A percentile compares a stretch with the other conserved stretches of the same genome.
phyloP scores from a whole-genome alignment of 345 rosid genomes.

The Durio zibethinus region DNA sequence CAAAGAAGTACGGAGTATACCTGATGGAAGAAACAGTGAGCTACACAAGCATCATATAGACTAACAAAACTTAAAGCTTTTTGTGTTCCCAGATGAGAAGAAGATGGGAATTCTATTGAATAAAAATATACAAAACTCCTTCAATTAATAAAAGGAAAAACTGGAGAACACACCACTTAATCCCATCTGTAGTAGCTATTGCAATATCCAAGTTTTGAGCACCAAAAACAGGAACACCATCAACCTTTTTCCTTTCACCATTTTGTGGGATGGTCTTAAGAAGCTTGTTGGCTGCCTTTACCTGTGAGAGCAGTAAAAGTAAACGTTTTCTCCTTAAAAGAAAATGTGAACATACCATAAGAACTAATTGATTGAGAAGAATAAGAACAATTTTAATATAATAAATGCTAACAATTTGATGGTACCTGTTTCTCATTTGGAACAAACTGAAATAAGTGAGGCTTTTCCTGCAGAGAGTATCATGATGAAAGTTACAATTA shows the following conservation, averaged over 20 bases:
- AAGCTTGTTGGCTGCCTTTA: conserved; percentile 87
- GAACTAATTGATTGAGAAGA: background rate
- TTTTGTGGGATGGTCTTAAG: conserved; percentile 56
- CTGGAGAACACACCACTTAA: conserved; percentile 65
- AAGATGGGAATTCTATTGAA: background rate
- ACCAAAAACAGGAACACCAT: conserved; percentile 90
- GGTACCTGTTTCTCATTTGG: conserved; percentile 91
- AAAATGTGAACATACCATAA: background rate
- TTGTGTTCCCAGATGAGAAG: background rate
- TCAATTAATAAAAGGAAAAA: background rate
- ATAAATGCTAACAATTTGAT: background rate
- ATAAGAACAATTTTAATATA: background rate
- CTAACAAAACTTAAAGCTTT: background rate
- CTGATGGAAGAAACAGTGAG: conserved; percentile 35
- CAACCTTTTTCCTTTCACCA: conserved; percentile 55
- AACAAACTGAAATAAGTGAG: conserved; percentile 88
- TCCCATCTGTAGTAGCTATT: conserved; percentile 86
- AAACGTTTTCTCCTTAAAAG: background rate
- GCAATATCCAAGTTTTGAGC: conserved; percentile 96
- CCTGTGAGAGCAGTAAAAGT: conserved; percentile 38
- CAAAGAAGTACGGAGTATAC: conserved; percentile 97
- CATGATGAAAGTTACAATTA: background rate
- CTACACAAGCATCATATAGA: conserved; percentile 16
- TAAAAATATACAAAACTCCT: background rate
- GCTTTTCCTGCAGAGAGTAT: conserved; percentile 65